Percentiles rank a stretch among this genome's conserved stretches.
Evolutionary conservation across 2,329 filamentous ascomycete species (phyloP).

Genomic region (Beauveria bassiana): DNA sequence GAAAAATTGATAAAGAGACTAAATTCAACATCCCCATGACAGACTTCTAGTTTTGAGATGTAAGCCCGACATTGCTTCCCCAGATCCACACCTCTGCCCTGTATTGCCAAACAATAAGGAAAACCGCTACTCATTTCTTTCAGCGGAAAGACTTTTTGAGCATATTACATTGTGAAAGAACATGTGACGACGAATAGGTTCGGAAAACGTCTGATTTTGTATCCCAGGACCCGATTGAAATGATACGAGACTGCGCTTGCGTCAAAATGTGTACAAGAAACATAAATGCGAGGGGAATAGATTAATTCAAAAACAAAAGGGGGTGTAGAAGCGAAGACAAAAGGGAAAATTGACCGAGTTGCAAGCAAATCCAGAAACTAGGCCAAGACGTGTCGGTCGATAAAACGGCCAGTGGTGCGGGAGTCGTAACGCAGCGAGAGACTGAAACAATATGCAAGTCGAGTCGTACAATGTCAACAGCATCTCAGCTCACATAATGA

Average conservation of each 20-base stretch:
- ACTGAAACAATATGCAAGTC: too few species aligned
- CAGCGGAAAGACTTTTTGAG: not conserved
- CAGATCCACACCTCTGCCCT: not conserved
- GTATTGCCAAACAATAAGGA: not conserved
- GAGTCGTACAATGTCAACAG: not conserved
- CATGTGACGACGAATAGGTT: not conserved
- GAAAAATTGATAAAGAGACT: not conserved
- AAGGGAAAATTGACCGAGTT: not conserved
- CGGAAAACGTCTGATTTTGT: conserved; percentile 6
- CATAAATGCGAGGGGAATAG: conserved; percentile 1
- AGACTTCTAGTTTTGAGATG: not conserved
- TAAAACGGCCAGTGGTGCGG: not conserved
- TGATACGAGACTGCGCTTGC: not conserved
- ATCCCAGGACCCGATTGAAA: conserved; percentile 4
- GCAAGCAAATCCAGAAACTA: not conserved
- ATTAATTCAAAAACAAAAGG: not conserved
- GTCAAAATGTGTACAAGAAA: conserved; percentile 11
- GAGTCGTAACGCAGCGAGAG: not conserved
- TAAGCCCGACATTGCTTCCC: not conserved
- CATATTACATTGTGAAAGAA: conserved; percentile 2
- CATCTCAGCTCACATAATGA: conserved; percentile 43
- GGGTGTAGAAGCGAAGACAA: not conserved
- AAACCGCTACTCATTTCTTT: not conserved
- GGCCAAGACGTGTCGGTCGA: not conserved
- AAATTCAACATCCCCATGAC: not conserved